Conservation (phyloP, 306 rosid species). For the Senna siamea region DNA sequence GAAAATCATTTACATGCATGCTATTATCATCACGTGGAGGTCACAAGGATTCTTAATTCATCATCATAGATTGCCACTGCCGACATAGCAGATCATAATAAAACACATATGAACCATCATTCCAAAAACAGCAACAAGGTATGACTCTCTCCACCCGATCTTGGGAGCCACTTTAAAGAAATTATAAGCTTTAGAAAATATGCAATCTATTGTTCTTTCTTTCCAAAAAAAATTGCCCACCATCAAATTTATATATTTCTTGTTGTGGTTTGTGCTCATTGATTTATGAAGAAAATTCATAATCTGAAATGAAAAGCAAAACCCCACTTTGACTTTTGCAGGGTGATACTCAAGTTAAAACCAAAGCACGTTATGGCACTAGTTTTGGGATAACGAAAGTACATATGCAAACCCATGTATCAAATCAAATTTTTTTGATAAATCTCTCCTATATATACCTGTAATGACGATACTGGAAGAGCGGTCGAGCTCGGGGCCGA, state of each 20-base stretch:
- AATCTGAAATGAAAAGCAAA: slow-evolving; percentile 36
- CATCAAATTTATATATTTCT: slow-evolving; percentile 16
- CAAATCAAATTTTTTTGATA: slow-evolving; percentile 29
- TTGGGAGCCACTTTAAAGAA: slow-evolving; percentile 22
- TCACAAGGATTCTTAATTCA: slow-evolving; percentile 3
- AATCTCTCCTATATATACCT: slow-evolving; percentile 57
- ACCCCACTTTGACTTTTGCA: not conserved
- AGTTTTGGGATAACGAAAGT: slow-evolving; percentile 20
- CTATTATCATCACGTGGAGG: slow-evolving; percentile 1
- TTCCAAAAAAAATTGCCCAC: not conserved
- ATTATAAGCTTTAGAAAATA: slow-evolving; percentile 19
- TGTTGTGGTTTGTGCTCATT: slow-evolving; percentile 5
- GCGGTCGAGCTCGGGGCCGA: slow-evolving; percentile 87
- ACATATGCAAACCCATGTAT: slow-evolving; percentile 28
- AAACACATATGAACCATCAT: not conserved
- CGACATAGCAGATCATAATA: slow-evolving; percentile 8
- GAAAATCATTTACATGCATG: not conserved
- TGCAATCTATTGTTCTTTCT: not conserved
- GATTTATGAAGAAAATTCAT: slow-evolving; percentile 1
- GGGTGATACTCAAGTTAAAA: slow-evolving; percentile 17
- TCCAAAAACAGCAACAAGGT: not conserved
- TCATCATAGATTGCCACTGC: slow-evolving; percentile 2
- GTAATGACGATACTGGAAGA: slow-evolving; percentile 98
- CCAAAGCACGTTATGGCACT: not conserved
- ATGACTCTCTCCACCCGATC: slow-evolving; percentile 2